Base-by-base conservation (phyloP, 2,329 filamentous ascomycete species). In the Trichothecium sympodiale region DNA sequence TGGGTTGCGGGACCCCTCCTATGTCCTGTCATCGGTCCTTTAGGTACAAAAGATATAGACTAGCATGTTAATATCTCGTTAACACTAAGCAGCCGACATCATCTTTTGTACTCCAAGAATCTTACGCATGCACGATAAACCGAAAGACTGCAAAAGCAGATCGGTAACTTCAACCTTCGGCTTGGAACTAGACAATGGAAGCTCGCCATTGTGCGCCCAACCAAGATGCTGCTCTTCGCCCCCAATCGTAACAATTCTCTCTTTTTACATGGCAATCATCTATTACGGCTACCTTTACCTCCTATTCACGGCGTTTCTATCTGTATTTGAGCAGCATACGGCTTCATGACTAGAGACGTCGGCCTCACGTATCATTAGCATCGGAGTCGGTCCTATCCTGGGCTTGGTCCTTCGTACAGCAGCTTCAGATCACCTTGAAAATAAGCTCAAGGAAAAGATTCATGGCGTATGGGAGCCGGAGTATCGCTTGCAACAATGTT, bases 271-370 rank as follows among this genome's bases (percentile, higher is more conserved):
- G 35, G 69, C 69, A 7, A 55, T 77, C 25, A 55, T 68, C 1
- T n/a, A n/a, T n/a, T 78, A 74, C 44, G 72, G 71, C 2, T 66
- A 72, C 29, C 46, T 77, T 1, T 78, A 74, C 41, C 50, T 56
- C 31, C 43, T 56, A 34, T 64, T 64, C 35, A 58, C 58, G 3
- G 58, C 61, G 6, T 56, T 63, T 37, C 55, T 62, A 1, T 38
- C 48, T 16, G 51, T 66, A 2, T 57, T 52, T 41, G 51, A 63
- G 20, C 50, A 57, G 2, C 51, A 59, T 78, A 77, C 43, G 55
- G 59, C 29, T 77, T 77, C 49, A 53, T 52, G 15, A 57, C 56
- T 13, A 57, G 63, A 8, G 50, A 53, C 25, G 53, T 54, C n/a
- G 61, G 57, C 3, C 56, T 80, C 25, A 58, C 71, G 18, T 73